Percentiles rank a stretch among this genome's conserved stretches.
These are phyloP conservation scores for Colletotrichum orbiculare DNA, from an alignment of 2,329 filamentous ascomycete genomes.

Conservation along the genomic window DNA sequence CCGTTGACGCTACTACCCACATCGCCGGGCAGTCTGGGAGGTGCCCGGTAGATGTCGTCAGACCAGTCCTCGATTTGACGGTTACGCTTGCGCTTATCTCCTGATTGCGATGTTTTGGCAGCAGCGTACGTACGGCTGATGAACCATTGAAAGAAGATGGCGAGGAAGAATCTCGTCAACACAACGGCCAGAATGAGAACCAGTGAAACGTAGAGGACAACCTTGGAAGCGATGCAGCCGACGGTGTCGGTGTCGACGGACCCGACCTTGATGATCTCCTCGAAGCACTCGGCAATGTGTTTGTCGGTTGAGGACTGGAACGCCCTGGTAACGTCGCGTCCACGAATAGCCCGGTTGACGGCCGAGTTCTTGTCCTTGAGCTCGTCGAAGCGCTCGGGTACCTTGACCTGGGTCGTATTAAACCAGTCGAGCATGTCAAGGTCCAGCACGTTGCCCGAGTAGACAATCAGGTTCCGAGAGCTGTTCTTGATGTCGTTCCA, in stretches of 20 bases:
- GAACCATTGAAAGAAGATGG: conserved; percentile 96
- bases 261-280: conserved; percentile 95
- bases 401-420: conserved; percentile 80
- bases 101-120: conserved; percentile 83
- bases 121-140: conserved; percentile 87
- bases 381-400: conserved; percentile 82
- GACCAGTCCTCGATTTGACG: conserved; percentile 98
- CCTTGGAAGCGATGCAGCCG: conserved; percentile 96
- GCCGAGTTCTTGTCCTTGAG: conserved; percentile 74
- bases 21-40: conserved; percentile 82
- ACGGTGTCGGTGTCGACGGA: conserved; percentile 96
- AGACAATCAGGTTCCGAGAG: conserved; percentile 91
- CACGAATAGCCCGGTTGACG: conserved; percentile 74
- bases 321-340: conserved; percentile 88
- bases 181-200: conserved; percentile 94
- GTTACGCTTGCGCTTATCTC: conserved; percentile 84
- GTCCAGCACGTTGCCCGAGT: conserved; percentile 93
- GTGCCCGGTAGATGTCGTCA: conserved; percentile 95
- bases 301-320: conserved; percentile 86
- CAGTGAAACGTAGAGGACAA: conserved; percentile 94
- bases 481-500: conserved; percentile 94
- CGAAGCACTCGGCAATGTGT: conserved; percentile 84
- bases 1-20: conserved; percentile 71
- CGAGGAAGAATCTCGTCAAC: conserved; percentile 84
- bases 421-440: conserved; percentile 91